Evolutionary conservation across 2,329 filamentous ascomycete species (phyloP), one percentile per base, ranked within the genome.

Genomic region (Paecilomyces formosus): DNA sequence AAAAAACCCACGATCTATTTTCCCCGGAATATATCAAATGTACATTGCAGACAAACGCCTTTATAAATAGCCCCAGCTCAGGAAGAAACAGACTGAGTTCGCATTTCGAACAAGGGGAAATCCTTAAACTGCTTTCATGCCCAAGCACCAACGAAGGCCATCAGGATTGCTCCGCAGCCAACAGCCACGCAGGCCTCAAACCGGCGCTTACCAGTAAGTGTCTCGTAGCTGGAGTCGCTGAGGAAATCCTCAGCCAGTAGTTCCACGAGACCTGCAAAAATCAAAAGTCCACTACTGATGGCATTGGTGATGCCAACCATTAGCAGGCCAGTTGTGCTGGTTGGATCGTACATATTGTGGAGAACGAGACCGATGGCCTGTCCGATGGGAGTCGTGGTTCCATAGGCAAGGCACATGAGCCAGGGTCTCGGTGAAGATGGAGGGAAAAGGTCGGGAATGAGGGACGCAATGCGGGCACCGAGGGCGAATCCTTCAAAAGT

Each of bases 221-320:
- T 78, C 54, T 79, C 75, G 72, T 88, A 88, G 64, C 85, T 88
- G 60, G 81, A 78, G 62, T 88, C 85, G 65, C 82, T 86, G 61
- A 89, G 68, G 65, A 95, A 95, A 66, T 96, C 91, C 73, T 95
- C 90, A 0, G 90, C 88, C 53, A 96, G 79, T 21, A 96, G 79
- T 75, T 96, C 90, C 3, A 95, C 91, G 51, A 96, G 76, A 0
- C 89, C 90, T 0, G 91, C 90, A 70, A 93, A 95, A 3, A 95
- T 78, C 28, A 96, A 74, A 55, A 96, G 78, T 0, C 91, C 91
- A 55, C 88, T 87, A 9, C 88, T 92, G 55, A 95, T 88, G 45
- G 89, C 90, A 67, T 96, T 95, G 82, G 93, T 94, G 69, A 92
- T 85, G 7, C 91, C 91, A 5, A 95, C 90, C 76, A 93, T 88